Evolutionary conservation across 2,329 filamentous ascomycete genomes (phyloP), one percentile per base, ranked within the genome.

Genomic region (Lachnellula suecica): DNA sequence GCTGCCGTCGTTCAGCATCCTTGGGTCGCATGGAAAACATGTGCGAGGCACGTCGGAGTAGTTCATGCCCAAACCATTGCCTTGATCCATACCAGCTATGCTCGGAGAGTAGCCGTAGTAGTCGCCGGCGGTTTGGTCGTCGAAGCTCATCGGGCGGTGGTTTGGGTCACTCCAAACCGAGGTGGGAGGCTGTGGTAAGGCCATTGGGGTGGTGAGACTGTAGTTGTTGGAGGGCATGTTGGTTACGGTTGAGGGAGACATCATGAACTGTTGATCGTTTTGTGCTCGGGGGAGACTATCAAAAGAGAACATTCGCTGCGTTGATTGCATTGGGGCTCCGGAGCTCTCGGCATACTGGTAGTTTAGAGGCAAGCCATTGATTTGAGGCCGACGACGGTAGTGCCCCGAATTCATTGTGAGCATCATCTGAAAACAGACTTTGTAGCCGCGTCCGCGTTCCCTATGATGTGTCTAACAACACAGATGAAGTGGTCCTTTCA

Each of bases 331-430:
- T 49, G 54, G 35, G n/a, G 46, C 23, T 25, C 37, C 43, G 24
- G 52, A 40, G 47, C 23, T 60, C 41, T 59, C 60, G 47, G 45
- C 49, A 58, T 61, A 59, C 38, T 57, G 59, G 45, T 57, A 58
- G 35, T 56, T 50, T 45, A 53, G 50, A 45, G 58, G 48, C 51
- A 64, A 59, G 53, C 56, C 49, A 20, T 60, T 46, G 25, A 56
- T 52, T 31, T 64, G 59, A 56, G 48, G 19, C 7, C 23, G 56
- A 48, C 51, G 57, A 24, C 60, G 56, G 50, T 62, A 62, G 34
- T 61, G 57, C 24, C 53, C 56, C 49, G 57, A 51, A 62, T 63
- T 54, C 64, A 66, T 65, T 50, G 44, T 61, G 57, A 57, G 35
- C 23, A 56, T 47, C 52, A 56, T 51, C 51, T 52, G 45, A 51